A percentile compares a stretch with the other conserved stretches of the same genome.
Evolutionary conservation across 345 rosid species (phyloP).

Genomic region (Diplotaxis tenuifolia): DNA sequence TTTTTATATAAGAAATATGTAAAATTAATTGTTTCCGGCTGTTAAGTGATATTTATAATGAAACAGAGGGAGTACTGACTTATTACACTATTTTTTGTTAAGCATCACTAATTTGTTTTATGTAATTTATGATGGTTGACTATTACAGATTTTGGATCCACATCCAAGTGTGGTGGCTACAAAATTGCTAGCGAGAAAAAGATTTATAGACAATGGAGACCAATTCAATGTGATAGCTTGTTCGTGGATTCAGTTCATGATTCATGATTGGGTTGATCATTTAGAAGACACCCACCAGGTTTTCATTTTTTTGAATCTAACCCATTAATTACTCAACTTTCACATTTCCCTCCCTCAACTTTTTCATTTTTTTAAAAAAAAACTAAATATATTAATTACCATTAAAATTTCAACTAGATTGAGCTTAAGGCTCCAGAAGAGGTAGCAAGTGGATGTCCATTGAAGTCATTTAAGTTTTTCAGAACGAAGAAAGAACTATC

Average conservation of each 20-base stretch:
- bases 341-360: too few relatives aligned
- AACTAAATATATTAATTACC: neutral
- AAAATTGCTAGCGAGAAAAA: slow-evolving; percentile 56
- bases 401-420: slow-evolving; percentile 38
- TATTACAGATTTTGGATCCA: slow-evolving; percentile 58
- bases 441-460: slow-evolving; percentile 53
- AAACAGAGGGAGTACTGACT: too few relatives aligned
- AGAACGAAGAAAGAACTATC: slow-evolving; percentile 51
- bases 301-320: neutral
- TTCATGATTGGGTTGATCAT: slow-evolving; percentile 89
- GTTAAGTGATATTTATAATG: too few relatives aligned
- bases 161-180: slow-evolving; percentile 68
- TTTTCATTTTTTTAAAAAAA: neutral
- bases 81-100: neutral
- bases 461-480: slow-evolving; percentile 61
- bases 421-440: slow-evolving; percentile 58
- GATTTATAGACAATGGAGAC: slow-evolving; percentile 54
- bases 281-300: slow-evolving; percentile 74
- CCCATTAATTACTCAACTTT: neutral
- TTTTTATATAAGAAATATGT: too few relatives aligned
- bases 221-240: slow-evolving; percentile 76
- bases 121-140: neutral
- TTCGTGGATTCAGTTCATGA: slow-evolving; percentile 86
- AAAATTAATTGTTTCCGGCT: too few relatives aligned
- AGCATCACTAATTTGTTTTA: neutral